Base-by-base conservation (phyloP, 768 basidiomycete species). In the Naganishia vishniacii region DNA sequence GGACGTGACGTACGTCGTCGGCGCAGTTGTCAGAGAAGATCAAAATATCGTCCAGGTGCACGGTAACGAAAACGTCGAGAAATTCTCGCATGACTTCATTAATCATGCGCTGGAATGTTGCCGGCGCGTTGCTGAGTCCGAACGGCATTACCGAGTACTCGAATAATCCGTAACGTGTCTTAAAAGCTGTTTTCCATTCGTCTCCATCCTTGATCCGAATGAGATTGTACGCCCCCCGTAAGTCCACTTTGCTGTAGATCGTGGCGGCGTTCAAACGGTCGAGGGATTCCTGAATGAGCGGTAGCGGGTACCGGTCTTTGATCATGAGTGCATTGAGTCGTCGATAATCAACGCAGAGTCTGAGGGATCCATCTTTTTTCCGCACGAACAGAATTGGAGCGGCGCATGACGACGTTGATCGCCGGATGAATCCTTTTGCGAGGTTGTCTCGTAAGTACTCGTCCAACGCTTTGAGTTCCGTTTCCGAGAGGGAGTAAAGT, bases 311-410 rank as follows among this genome's bases (percentile, higher is more conserved):
- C 59, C 41, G 32, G 49, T 69, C 59, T 49, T 64, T 16, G n/a
- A n/a, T 48, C 3, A 62, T 69, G 56, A 65, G 63, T 31, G 85
- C 86, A 16, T 90, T 75, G 86, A 89, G 72, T 86, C 88, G 75
- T 3, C 84, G 48, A 70, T 72, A 60, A 67, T 70, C 44, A 4
- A 70, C 68, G 32, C 68, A 69, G 0, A 72, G 61, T 16, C 72
- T 59, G 0, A 73, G 61, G 23, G 58, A 34, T 23, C 68, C 64
- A 42, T 73, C 66, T 61, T 67, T 66, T 53, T 73, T 74, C 49
- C 16, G 23, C 56, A 70, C 68, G 60, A 75, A 75, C 15, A 73
- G 65, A 51, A 71, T 66, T 4, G 73, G 69, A 3, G 71, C 49
- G n/a, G 34, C 69, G 25, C 63, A 64, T 7, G 72, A 59, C 0